phyloP scores from a whole-genome alignment of 768 basidiomycete genomes.

The Termitomyces sp. region DNA sequence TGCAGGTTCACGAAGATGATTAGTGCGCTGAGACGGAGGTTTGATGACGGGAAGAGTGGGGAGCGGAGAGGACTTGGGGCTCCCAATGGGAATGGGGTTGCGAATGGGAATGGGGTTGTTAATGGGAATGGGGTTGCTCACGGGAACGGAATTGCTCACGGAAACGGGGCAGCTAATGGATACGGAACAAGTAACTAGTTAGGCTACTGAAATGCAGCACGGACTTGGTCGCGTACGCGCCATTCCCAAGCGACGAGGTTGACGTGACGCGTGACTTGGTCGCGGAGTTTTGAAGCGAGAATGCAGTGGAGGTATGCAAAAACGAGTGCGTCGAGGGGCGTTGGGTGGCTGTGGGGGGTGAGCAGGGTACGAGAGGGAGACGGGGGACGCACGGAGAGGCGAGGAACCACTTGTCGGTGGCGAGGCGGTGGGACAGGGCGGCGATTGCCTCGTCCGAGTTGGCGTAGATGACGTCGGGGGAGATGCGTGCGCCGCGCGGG shows the following conservation, averaged over 20 bases:
- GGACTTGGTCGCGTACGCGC: conserved; percentile 55
- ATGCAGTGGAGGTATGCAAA: conserved; percentile 80
- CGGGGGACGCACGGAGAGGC: conserved; percentile 49
- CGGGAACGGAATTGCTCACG: neutral
- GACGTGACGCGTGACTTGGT: conserved; percentile 63
- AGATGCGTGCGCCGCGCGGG: conserved; percentile 52
- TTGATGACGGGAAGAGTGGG: conserved; percentile 21
- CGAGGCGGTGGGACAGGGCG: conserved; percentile 70
- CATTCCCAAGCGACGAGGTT: conserved; percentile 83
- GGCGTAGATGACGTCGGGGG: conserved; percentile 42
- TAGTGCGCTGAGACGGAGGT: conserved; percentile 56
- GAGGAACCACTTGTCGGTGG: conserved; percentile 78
- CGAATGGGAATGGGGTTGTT: neutral
- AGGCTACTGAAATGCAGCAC: conserved; percentile 18
- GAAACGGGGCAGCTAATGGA: neutral
- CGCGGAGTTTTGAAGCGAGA: conserved; percentile 45
- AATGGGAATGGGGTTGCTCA: neutral
- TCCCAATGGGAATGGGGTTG: conserved; percentile 1
- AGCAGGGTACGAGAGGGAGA: neutral
- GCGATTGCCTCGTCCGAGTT: conserved; percentile 69
- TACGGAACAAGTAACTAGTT: conserved; percentile 3
- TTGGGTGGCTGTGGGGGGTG: conserved; percentile 49
- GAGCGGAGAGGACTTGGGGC: conserved; percentile 5
- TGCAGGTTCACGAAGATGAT: conserved; percentile 76
- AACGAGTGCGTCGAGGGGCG: conserved; percentile 73